phyloP scores from a whole-genome alignment of 306 rosid species.

The Quercus bicolor region DNA sequence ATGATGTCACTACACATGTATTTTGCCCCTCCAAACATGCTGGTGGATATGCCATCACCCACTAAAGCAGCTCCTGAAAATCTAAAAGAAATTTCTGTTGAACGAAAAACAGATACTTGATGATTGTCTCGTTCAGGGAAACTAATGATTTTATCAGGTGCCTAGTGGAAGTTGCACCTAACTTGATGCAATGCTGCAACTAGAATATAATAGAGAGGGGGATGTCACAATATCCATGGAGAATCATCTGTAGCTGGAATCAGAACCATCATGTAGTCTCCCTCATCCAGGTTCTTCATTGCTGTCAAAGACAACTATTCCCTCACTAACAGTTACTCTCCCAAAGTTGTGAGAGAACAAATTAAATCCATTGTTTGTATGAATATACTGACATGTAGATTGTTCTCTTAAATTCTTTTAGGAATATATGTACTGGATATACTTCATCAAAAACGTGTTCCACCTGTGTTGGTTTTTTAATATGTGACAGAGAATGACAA shows the following conservation, averaged over 20 bases:
- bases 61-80: conserved; percentile 60
- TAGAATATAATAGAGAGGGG: neutral
- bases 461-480: too few species aligned
- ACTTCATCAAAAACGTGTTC: neutral
- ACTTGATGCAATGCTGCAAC: conserved; percentile 8
- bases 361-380: neutral
- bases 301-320: neutral
- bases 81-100: conserved; percentile 60
- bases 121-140: conserved; percentile 3
- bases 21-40: conserved; percentile 77
- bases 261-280: neutral
- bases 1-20: conserved; percentile 96
- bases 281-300: neutral
- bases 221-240: neutral
- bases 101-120: conserved; percentile 57
- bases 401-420: neutral
- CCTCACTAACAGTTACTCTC: neutral
- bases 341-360: neutral
- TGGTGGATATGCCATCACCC: conserved; percentile 57
- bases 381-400: neutral
- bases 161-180: neutral
- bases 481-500: neutral
- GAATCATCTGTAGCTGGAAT: conserved; percentile 2
- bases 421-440: neutral
- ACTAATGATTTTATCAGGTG: neutral